Base-by-base conservation (phyloP, 768 basidiomycete genomes). In the Lanmaoa pseudosensibilis region DNA sequence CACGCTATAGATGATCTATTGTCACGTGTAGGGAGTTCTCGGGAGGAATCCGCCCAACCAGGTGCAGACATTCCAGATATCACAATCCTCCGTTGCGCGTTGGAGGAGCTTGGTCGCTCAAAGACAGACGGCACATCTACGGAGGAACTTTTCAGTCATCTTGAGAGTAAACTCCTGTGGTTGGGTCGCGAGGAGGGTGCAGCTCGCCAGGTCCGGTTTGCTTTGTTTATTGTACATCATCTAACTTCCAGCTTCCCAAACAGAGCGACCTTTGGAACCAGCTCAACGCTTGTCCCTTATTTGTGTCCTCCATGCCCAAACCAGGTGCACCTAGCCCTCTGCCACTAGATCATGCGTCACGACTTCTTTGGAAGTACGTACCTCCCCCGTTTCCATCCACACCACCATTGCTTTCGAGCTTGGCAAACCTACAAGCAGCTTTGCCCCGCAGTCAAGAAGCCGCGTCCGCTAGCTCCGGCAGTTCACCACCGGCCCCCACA, bases 1-100 rank as follows among this genome's bases (percentile, higher is more conserved):
- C 72, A 75, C 44, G 74, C 79, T 3, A 59, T 88, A 21, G 71
- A 80, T 37, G 73, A 76, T 39, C 60, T 80, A 40, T 60, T 71
- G 13, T 66, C 64, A 5, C 62, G 58, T 13, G 34, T 32, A 25
- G 52, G 46, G 43, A 38, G 15, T 25, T 49, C 59, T 18, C 38
- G 18, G 15, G 69, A 55, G 33, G 62, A 52, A 41, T 32, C 56
- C 25, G 38, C 34, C 38, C 66, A 65, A 9, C 62, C 55, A 2
- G 46, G 56, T 15, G 55, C 58, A 40, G 71, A 70, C 10, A 67
- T 87, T 7, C 79, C 84, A 2, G 73, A 77, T 10, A 58, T 83
- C 5, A 83, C 85, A 1, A 70, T 90, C 8, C 74, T 91, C 37
- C 82, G 89, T 10, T 88, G 85, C 62, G 84, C 78, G 3, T 73